Evolutionary conservation across 1,284 basidiomycete species (phyloP).

Genomic region (Afroboletus lepidellus): DNA sequence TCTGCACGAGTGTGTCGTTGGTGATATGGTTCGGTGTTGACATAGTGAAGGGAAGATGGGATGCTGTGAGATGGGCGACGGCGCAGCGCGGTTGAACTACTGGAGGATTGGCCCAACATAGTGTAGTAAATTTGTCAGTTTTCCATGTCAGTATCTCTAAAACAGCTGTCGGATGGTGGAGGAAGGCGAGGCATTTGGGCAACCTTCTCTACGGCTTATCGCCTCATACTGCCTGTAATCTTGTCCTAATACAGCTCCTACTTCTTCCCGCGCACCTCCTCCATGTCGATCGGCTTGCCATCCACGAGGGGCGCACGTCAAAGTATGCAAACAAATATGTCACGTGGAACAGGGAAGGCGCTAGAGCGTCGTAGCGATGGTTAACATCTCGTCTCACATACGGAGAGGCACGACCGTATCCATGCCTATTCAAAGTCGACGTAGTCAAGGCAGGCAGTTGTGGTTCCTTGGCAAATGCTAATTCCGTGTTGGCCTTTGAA

Average conservation of each 20-base stretch:
- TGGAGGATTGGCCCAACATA: too few relatives aligned
- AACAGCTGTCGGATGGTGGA: too few relatives aligned
- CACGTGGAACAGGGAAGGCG: constrained; percentile 55
- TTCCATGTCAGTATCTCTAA: too few relatives aligned
- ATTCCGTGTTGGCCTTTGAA: constrained; percentile 28
- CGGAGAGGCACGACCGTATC: constrained; percentile 46
- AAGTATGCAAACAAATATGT: constrained; percentile 48
- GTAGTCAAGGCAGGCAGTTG: constrained; percentile 58
- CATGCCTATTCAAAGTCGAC: constrained; percentile 78
- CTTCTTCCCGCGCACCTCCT: constrained; percentile 57
- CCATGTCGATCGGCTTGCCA: constrained; percentile 42
- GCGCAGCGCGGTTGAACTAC: constrained; percentile 23
- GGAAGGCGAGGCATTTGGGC: too few relatives aligned
- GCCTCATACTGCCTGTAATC: constrained; percentile 67
- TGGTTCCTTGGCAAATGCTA: background rate
- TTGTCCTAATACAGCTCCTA: constrained; percentile 78
- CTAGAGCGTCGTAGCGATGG: constrained; percentile 35
- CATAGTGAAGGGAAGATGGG: constrained; percentile 33
- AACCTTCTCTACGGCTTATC: constrained; percentile 55
- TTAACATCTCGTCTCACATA: background rate
- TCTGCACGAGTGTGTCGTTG: constrained; percentile 62
- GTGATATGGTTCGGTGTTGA: constrained; percentile 24
- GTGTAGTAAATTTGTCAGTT: too few relatives aligned
- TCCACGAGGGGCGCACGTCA: constrained; percentile 8
- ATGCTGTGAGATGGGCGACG: constrained; percentile 64